A percentile compares a stretch with the other conserved stretches of the same genome.
Conservation (phyloP, 2,329 filamentous ascomycete genomes). For the Aspergillus fumigatiaffinis region DNA sequence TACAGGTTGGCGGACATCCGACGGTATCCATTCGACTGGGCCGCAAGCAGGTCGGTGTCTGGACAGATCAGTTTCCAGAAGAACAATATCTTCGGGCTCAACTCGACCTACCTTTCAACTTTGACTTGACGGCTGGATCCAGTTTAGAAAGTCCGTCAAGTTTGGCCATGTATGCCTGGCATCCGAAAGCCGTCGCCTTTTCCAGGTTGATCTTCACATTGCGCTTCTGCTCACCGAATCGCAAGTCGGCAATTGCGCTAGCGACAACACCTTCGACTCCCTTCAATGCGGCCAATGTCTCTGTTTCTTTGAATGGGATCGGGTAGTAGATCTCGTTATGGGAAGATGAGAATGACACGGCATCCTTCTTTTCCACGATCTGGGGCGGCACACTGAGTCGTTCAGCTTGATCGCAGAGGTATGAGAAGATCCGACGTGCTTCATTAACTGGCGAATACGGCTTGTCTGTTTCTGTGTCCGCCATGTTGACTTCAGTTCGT, state of each 20-base stretch:
- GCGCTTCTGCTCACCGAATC: slow-evolving; percentile 43
- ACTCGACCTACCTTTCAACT: slow-evolving; percentile 32
- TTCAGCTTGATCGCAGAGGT: slow-evolving; percentile 34
- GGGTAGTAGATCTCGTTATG: slow-evolving; percentile 39
- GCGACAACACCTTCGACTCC: slow-evolving; percentile 58
- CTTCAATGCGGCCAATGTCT: slow-evolving; percentile 54
- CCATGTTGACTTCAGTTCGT: slow-evolving; percentile 10
- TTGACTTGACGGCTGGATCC: slow-evolving; percentile 35
- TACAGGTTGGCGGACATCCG: slow-evolving; percentile 71
- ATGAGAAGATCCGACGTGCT: slow-evolving; percentile 34
- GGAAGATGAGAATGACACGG: slow-evolving; percentile 34
- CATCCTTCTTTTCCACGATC: slow-evolving; percentile 28
- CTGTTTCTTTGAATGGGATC: slow-evolving; percentile 51
- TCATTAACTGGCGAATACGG: slow-evolving; percentile 34
- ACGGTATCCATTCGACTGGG: slow-evolving; percentile 68
- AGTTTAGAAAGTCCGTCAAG: slow-evolving; percentile 37
- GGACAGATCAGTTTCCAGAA: slow-evolving; percentile 4
- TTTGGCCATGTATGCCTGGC: slow-evolving; percentile 41
- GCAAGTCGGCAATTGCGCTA: slow-evolving; percentile 56
- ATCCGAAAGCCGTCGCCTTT: slow-evolving; percentile 38
- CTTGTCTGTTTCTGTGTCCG: slow-evolving; percentile 7
- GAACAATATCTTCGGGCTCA: too few species aligned
- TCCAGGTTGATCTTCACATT: slow-evolving; percentile 36
- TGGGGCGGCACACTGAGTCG: slow-evolving; percentile 29
- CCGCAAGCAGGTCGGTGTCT: slow-evolving; percentile 69